A percentile compares a stretch with the other conserved stretches of the same genome.
phyloP scores from a whole-genome alignment of 139 green algal genomes.

The Picochlorum sp. region DNA sequence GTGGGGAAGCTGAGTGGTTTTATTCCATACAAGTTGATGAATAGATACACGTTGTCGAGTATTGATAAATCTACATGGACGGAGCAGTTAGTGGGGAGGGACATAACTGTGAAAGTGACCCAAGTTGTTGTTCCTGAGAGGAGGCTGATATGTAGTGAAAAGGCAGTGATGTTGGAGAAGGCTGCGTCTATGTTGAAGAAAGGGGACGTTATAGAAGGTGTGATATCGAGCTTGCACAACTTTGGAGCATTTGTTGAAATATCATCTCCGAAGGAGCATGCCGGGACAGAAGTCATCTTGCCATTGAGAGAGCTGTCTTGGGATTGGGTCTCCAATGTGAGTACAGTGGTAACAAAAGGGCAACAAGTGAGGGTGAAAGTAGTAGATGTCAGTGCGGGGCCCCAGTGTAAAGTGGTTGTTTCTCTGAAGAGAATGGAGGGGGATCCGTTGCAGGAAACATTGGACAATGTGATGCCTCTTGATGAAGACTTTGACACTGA shows the following conservation, averaged over 20 bases:
- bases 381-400: conserved; percentile 8
- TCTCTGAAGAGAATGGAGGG: conserved; percentile 41
- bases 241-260: conserved; percentile 52
- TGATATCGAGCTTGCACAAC: conserved; percentile 29
- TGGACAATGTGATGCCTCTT: conserved; percentile 43
- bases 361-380: conserved; percentile 28
- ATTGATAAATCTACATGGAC: conserved; percentile 8
- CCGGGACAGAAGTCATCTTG: conserved; percentile 34
- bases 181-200: conserved; percentile 17
- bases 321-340: conserved; percentile 23
- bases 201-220: conserved; percentile 30
- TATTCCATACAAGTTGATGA: conserved; percentile 39
- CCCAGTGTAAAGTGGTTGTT: conserved; percentile 25
- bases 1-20: conserved; percentile 20
- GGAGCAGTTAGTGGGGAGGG: conserved; percentile 5
- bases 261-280: conserved; percentile 12
- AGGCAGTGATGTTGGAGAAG: conserved; percentile 33
- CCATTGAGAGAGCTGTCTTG: conserved; percentile 51
- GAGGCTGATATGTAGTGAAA: conserved; percentile 36
- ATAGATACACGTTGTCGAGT: conserved; percentile 14
- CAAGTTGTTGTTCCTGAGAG: conserved; percentile 34
- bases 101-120: conserved; percentile 36
- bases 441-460: conserved; percentile 42
- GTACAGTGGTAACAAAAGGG: conserved; percentile 9
- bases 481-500: conserved; percentile 2